Evolutionary conservation across 208 protist species (phyloP).

Genomic region (Lotmaria passim): DNA sequence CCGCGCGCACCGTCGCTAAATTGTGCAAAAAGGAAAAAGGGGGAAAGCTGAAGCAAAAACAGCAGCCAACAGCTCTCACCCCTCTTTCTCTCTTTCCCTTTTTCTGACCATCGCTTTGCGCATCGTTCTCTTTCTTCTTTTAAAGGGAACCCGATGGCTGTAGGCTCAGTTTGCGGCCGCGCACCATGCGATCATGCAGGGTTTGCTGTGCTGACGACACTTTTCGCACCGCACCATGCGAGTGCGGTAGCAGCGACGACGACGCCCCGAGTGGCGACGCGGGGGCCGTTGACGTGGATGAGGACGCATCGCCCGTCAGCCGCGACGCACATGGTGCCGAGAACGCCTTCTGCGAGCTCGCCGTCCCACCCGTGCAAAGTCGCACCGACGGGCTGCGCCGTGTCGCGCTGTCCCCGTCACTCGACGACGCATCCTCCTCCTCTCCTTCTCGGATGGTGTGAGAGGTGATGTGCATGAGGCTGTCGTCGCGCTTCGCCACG

Average conservation of each 20-base stretch:
- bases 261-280: neutral
- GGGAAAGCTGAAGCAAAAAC: no score
- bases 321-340: conserved; percentile 1
- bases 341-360: neutral
- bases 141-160: neutral
- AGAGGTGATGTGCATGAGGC: conserved; percentile 10
- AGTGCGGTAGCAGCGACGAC: neutral
- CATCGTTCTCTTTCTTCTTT: no score
- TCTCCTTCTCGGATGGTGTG: conserved; percentile 16
- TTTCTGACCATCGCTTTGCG: no score
- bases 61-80: no score
- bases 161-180: neutral
- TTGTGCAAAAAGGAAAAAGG: neutral
- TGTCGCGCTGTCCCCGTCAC: neutral
- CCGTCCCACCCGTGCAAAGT: neutral
- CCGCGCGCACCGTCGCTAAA: neutral
- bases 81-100: no score
- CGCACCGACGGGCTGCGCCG: conserved; percentile 12
- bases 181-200: neutral
- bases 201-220: conserved; percentile 15
- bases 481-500: conserved; percentile 26
- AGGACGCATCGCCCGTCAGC: neutral
- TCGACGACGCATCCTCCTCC: conserved; percentile 33
- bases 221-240: neutral
- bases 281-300: neutral